Conservation (phyloP, 78 protist species). For the Planoprotostelium fungivorum region DNA sequence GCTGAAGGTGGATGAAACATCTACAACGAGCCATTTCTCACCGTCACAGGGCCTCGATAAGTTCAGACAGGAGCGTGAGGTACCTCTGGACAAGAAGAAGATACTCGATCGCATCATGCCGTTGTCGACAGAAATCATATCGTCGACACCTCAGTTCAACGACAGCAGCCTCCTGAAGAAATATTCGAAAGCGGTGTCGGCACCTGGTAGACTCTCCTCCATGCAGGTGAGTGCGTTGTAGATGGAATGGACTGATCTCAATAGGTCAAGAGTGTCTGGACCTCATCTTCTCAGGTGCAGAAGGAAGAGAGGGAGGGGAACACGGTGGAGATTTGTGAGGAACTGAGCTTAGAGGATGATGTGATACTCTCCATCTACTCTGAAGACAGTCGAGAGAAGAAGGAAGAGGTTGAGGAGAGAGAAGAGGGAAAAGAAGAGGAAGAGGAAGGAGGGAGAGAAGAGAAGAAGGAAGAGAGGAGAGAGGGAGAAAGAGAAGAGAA, state of each 20-base stretch:
- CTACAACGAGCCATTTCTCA: neutral
- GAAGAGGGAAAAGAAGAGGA: neutral
- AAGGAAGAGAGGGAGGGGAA: no score
- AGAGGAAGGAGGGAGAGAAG: neutral
- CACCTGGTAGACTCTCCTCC: neutral
- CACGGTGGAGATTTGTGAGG: no score
- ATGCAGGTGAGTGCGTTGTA: neutral
- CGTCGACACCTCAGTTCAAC: neutral
- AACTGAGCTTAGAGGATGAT: neutral
- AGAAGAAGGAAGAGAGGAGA: neutral
- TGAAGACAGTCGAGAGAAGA: neutral
- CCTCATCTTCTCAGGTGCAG: neutral
- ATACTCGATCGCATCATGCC: neutral
- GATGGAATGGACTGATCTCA: neutral
- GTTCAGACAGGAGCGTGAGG: neutral
- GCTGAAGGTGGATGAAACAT: neutral
- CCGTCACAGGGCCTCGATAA: neutral
- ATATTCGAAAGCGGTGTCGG: neutral
- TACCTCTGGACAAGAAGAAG: neutral
- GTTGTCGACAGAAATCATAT: neutral
- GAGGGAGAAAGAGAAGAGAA: neutral
- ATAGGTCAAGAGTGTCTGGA: neutral
- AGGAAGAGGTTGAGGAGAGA: neutral
- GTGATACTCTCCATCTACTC: neutral
- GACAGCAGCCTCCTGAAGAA: neutral